These are phyloP conservation scores for Naematelia encephala DNA, from an alignment of 768 basidiomycete genomes.

Conservation along the genomic window DNA sequence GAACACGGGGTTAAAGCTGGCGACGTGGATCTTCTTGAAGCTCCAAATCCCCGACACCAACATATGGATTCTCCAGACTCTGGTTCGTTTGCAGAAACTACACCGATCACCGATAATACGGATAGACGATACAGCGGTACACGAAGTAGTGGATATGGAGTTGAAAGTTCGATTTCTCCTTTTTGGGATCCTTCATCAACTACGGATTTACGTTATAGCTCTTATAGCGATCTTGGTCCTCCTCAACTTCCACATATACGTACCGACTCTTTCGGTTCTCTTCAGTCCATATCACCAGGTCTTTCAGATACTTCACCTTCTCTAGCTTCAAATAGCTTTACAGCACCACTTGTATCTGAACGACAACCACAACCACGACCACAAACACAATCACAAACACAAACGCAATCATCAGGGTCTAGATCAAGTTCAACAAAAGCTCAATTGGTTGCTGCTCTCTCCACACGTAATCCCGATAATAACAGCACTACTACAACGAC, in stretches of 20 bases:
- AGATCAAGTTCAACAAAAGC: conserved; percentile 23
- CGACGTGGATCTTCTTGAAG: conserved; percentile 33
- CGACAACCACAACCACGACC: too few relatives aligned
- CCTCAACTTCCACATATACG: conserved; percentile 18
- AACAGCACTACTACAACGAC: neutral
- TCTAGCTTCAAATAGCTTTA: too few relatives aligned
- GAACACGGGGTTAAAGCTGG: conserved; percentile 27
- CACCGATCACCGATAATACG: neutral
- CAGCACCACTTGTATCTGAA: too few relatives aligned
- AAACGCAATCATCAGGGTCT: neutral
- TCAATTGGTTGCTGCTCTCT: conserved; percentile 30
- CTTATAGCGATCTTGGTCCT: conserved; percentile 10
- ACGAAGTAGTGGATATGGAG: conserved; percentile 10
- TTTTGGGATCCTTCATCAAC: conserved; percentile 24
- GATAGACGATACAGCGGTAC: conserved; percentile 4
- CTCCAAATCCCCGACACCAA: neutral
- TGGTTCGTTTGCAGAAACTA: neutral
- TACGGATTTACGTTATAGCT: conserved; percentile 5
- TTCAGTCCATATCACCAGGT: conserved; percentile 5
- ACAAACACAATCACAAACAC: too few relatives aligned
- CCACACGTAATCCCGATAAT: conserved; percentile 24
- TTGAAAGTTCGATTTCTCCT: conserved; percentile 28
- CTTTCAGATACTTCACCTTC: neutral
- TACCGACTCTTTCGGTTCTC: conserved; percentile 22
- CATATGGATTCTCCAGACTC: conserved; percentile 3